Base-by-base conservation (phyloP, 208 protist species). In the Novymonas esmeraldas region DNA sequence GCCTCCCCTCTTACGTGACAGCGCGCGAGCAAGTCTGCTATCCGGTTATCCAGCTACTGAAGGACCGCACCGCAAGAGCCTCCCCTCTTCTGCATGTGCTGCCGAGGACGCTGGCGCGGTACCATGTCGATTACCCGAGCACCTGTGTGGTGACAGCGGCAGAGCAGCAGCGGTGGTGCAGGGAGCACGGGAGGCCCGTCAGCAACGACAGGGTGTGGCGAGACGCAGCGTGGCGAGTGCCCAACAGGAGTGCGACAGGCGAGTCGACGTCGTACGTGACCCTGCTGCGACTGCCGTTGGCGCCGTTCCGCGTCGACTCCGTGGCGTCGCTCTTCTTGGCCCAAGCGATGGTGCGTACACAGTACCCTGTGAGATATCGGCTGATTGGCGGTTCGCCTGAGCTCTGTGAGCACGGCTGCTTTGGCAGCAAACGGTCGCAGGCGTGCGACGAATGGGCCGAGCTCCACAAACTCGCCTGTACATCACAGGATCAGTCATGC, bases 1-100 rank as follows among this genome's bases (percentile, higher is more conserved):
- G 60, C 7, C 59, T 87, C 11, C 81, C 78, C 5, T 18, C 18
- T 7, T 75, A 76, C 70, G 36, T 84, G 7, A 22, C 36, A 6
- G 26, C 24, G 42, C 68, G 60, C 1, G 78, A 82, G 63, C 58
- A 38, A 20, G 22, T 33, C 3, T 24, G 65, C 11, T 88, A 36
- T 33, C 82, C 82, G 1, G 62, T 88, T 2, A 78, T 88, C 13
- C 29, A 64, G 48, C 46, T 87, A 34, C 42, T 63, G 57, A 34
- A 50, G 3, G 2, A 9, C 24, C 11, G 22, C 6, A 6, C 41
- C 13, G 4, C 52, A 9, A 11, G 14, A 11, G 33, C 6, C 18
- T 29, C 39, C 6, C 36, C 9, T 2, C 45, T 36, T 18, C 55
- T 75, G 39, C 79, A 83, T n/a, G 64, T 82, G 16, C 44, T 82